Percentiles rank a stretch among this genome's conserved stretches.
Evolutionary conservation across 2,329 filamentous ascomycete genomes (phyloP).

Genomic region (Huntiella savannae): DNA sequence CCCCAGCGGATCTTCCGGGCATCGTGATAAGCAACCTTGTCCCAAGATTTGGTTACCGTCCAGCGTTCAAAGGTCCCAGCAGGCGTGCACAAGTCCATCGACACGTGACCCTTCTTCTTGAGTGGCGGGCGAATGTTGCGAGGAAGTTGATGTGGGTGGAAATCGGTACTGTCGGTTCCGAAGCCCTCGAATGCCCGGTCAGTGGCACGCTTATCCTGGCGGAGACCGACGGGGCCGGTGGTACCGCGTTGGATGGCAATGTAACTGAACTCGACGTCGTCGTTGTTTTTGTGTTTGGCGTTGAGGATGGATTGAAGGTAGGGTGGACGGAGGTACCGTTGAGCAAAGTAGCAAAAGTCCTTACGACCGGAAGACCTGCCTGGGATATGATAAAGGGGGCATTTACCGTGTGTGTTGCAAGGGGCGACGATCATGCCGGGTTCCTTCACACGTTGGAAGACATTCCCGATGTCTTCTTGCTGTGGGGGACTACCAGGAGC

Average conservation of each 20-base stretch:
- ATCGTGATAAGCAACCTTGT: slow-evolving; percentile 70
- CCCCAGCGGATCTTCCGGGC: slow-evolving; percentile 83
- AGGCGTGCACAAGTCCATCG: slow-evolving; percentile 78
- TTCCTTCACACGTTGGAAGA: slow-evolving; percentile 27
- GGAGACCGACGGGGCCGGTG: slow-evolving; percentile 9
- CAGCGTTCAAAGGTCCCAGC: slow-evolving; percentile 75
- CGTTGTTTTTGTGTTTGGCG: slow-evolving; percentile 55
- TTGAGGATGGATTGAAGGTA: slow-evolving; percentile 65
- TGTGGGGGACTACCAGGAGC: slow-evolving; percentile 21
- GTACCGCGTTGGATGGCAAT: slow-evolving; percentile 65
- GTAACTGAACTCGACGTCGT: slow-evolving; percentile 83
- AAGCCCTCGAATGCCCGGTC: slow-evolving; percentile 55
- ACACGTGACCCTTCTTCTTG: slow-evolving; percentile 76
- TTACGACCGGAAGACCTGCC: slow-evolving; percentile 57
- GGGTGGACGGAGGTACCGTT: slow-evolving; percentile 67
- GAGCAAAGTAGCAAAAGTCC: slow-evolving; percentile 79
- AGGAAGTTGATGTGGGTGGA: slow-evolving; percentile 51
- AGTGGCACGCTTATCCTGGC: slow-evolving; percentile 27
- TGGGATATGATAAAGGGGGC: slow-evolving; percentile 67
- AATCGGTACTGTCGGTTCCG: slow-evolving; percentile 26
- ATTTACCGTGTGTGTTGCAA: slow-evolving; percentile 76
- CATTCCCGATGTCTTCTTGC: slow-evolving; percentile 11
- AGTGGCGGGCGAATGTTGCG: slow-evolving; percentile 61
- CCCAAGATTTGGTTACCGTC: slow-evolving; percentile 71
- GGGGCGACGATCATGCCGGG: slow-evolving; percentile 47